phyloP scores from a whole-genome alignment of 129 eudicot species.

The Ambrosia artemisiifolia region DNA sequence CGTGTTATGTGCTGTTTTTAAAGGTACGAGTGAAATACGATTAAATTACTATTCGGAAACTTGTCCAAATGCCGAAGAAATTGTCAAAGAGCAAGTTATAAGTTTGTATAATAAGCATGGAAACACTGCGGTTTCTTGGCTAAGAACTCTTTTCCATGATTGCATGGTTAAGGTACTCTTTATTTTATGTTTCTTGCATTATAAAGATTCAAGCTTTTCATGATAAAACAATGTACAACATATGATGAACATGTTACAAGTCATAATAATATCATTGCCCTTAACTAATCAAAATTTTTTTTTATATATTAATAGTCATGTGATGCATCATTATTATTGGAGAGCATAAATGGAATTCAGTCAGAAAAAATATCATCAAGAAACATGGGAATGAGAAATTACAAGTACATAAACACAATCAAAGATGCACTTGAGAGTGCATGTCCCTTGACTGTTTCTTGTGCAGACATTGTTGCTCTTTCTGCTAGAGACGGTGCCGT shows the following conservation, averaged over 20 bases:
- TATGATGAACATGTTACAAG: not conserved
- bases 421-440: constrained; percentile 63
- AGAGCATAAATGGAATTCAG: constrained; percentile 41
- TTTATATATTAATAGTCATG: constrained; percentile 47
- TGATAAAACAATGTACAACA: not conserved
- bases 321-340: constrained; percentile 79
- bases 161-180: constrained; percentile 65
- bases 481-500: constrained; percentile 76
- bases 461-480: constrained; percentile 87
- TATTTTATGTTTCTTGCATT: not conserved
- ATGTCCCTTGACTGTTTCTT: constrained; percentile 82
- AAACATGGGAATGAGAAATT: constrained; percentile 88
- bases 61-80: constrained; percentile 81
- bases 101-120: constrained; percentile 62
- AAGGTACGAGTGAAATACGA: constrained; percentile 58
- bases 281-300: not conserved
- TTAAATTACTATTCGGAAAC: constrained; percentile 58
- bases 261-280: not conserved
- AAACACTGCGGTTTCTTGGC: constrained; percentile 92
- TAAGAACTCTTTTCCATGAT: constrained; percentile 85
- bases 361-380: constrained; percentile 55
- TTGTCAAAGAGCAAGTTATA: constrained; percentile 58
- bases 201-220: not conserved
- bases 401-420: constrained; percentile 72
- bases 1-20: not conserved